phyloP scores from a whole-genome alignment of 305 asterid species.

The Fraxinus baroniana region DNA sequence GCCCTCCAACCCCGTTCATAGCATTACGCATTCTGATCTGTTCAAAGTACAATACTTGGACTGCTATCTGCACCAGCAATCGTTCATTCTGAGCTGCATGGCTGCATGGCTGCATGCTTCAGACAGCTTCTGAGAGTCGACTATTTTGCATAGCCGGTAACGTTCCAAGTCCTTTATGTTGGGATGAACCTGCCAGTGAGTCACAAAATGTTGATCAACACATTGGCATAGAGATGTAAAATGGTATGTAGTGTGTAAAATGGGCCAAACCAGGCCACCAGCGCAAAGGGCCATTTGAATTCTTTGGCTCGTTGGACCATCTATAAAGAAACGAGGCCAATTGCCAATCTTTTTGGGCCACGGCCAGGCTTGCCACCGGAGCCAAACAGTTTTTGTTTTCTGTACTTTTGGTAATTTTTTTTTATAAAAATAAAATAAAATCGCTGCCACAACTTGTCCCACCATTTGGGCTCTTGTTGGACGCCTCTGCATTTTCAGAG shows the following conservation, averaged over 20 bases:
- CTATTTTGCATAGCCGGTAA: constrained; percentile 75
- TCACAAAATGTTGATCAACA: constrained; percentile 12
- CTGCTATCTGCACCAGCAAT: constrained; percentile 87
- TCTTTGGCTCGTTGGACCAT: not conserved
- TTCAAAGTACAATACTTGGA: constrained; percentile 86
- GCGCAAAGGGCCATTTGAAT: not conserved
- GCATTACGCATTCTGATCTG: constrained; percentile 86
- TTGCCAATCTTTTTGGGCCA: not conserved
- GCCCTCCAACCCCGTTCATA: constrained; percentile 68
- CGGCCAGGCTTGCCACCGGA: not conserved
- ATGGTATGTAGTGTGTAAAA: not conserved
- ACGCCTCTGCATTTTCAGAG: not conserved
- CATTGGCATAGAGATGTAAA: not conserved
- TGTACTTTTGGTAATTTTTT: not conserved
- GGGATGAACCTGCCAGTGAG: constrained; percentile 68
- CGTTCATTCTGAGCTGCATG: constrained; percentile 97
- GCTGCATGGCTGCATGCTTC: constrained; percentile 97
- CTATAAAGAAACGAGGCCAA: too few species aligned
- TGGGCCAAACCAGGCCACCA: not conserved
- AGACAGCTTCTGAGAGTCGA: constrained; percentile 80
- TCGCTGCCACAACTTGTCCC: not conserved
- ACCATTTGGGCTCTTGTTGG: not conserved
- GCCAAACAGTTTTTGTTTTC: not conserved
- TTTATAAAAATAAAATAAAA: not conserved
- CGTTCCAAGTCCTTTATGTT: constrained; percentile 82